These are phyloP conservation scores for Exophiala spinifera DNA, from an alignment of 2,329 filamentous ascomycete species.

Conservation along the genomic window DNA sequence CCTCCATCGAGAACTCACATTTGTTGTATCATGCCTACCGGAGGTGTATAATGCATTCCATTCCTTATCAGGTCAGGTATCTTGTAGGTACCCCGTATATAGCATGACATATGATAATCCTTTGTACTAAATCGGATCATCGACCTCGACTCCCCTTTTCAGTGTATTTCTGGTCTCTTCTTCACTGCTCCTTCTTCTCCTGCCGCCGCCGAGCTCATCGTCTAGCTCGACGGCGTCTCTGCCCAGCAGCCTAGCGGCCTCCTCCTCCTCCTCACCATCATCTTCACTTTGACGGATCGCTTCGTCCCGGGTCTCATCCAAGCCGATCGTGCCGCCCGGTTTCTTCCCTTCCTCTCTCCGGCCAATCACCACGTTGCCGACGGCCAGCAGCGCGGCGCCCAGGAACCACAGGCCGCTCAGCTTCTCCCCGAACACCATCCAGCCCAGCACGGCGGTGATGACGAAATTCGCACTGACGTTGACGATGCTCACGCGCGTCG, in stretches of 20 bases:
- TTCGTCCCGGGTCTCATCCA: constrained; percentile 14
- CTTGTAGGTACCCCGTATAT: no score
- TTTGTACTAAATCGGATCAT: constrained; percentile 24
- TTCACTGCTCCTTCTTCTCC: constrained; percentile 8
- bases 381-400: constrained; percentile 58
- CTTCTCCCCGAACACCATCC: constrained; percentile 56
- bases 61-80: no score
- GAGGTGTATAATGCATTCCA: no score
- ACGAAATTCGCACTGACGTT: constrained; percentile 65
- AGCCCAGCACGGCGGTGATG: constrained; percentile 58
- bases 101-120: no score
- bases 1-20: no score
- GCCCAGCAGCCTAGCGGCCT: constrained; percentile 18
- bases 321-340: constrained; percentile 11
- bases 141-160: constrained; percentile 16
- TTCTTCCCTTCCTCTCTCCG: constrained; percentile 46
- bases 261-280: constrained; percentile 11
- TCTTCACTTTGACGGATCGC: no score
- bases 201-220: not conserved
- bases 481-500: constrained; percentile 61
- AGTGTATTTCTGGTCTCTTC: constrained; percentile 8
- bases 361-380: constrained; percentile 62
- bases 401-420: constrained; percentile 60
- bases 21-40: no score
- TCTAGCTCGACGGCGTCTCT: constrained; percentile 17